These are phyloP conservation scores for Groenewaldozyma auringiensis DNA, from an alignment of 1,139 yeast genomes.

Conservation along the genomic window DNA sequence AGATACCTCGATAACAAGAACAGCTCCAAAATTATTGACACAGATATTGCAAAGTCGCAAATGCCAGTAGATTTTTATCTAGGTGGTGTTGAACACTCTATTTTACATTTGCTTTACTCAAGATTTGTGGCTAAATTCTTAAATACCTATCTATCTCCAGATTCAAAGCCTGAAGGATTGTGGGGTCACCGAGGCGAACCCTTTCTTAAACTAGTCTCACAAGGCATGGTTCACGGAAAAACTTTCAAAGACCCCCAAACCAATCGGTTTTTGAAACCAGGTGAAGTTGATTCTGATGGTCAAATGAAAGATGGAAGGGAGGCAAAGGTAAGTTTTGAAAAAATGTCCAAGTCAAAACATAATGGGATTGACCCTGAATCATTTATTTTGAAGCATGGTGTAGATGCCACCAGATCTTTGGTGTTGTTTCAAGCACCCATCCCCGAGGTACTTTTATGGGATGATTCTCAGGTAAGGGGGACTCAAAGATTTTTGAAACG, in stretches of 20 bases:
- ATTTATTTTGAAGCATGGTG: slow-evolving; percentile 74
- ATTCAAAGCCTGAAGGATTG: slow-evolving; percentile 44
- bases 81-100: slow-evolving; percentile 97
- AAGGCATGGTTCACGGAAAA: slow-evolving; percentile 96
- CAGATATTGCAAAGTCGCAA: slow-evolving; percentile 42
- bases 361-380: slow-evolving; percentile 88
- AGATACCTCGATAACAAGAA: slow-evolving; percentile 75
- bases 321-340: slow-evolving; percentile 62
- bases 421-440: slow-evolving; percentile 92
- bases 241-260: slow-evolving; percentile 66
- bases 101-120: slow-evolving; percentile 76
- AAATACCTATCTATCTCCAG: slow-evolving; percentile 23
- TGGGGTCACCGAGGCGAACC: slow-evolving; percentile 68
- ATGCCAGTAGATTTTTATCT: slow-evolving; percentile 86
- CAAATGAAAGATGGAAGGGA: slow-evolving; percentile 44
- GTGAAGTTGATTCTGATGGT: slow-evolving; percentile 47
- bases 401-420: slow-evolving; percentile 93
- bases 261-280: slow-evolving; percentile 70
- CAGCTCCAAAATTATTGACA: slow-evolving; percentile 42
- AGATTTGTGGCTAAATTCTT: slow-evolving; percentile 79
- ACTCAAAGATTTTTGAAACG: slow-evolving; percentile 77
- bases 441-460: slow-evolving; percentile 78
- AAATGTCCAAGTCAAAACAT: slow-evolving; percentile 92
- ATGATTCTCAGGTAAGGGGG: slow-evolving; percentile 78
- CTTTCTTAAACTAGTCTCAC: slow-evolving; percentile 69